Base-by-base conservation (phyloP, 1,139 yeast species). In the Spathaspora jeffriesii region DNA sequence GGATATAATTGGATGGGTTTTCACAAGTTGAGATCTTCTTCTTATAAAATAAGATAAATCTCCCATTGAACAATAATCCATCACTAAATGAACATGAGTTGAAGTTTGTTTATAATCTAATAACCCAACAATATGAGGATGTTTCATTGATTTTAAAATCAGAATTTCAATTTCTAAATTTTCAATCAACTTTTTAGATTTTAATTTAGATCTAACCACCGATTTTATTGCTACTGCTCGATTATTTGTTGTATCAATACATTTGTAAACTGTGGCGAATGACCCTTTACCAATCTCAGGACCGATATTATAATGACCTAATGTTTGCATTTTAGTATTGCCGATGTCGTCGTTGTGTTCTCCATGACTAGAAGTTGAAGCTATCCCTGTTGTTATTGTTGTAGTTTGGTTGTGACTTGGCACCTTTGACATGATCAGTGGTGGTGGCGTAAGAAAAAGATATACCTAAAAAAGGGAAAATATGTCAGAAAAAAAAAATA, bases 11-110 rank as follows among this genome's bases (percentile, higher is more conserved):
- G 97, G 97, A 62, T 90, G 91, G 4, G 88, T 82, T 53, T 80
- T 78, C 27, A 82, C 79, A 40, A 92, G 71, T 61, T 87, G 91
- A 53, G 80, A 80, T 60, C 93, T 79, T 62, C 82, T 84, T 58
- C 89, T 81, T 47, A 93, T 91, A 57, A 93, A 86, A 60, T 84
- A 89, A 0, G 96, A 88, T 51, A 93, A 76, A 67, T 93, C 99
- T 9, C 99, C 99, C 66, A 93, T 74, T 0, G 97, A 85, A 63
- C 99, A 93, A 68, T 90, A 93, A 63, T 93, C 98, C 98, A 93
- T 93, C n/a, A 92, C 83, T 54, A 93, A 73, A 65, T 90, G 95
- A 69, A 91, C 89, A 65, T 92, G 90, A 10, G 87, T 73, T 10
- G 82, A 65, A 0, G 96, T 87, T 60, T 89, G 87, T 52, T 85